Conservation (phyloP, 2,329 filamentous ascomycete genomes). For the Nemania sp. region DNA sequence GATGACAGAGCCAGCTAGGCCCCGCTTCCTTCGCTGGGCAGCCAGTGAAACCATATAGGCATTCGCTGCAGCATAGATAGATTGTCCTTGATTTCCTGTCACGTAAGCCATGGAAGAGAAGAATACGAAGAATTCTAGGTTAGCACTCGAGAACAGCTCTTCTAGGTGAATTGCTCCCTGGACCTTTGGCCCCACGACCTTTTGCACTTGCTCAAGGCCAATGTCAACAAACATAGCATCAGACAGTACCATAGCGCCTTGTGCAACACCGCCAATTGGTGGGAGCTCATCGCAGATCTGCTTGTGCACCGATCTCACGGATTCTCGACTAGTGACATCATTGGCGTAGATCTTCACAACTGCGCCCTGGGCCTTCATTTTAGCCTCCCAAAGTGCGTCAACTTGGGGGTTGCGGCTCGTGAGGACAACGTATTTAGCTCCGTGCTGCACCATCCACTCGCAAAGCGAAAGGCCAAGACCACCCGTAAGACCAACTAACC, state of each 20-base stretch:
- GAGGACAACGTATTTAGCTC: conserved; percentile 44
- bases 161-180: conserved; percentile 41
- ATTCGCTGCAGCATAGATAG: not conserved
- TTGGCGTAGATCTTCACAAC: conserved; percentile 3
- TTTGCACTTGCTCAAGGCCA: conserved; percentile 36
- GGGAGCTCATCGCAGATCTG: conserved; percentile 34
- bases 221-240: conserved; percentile 41
- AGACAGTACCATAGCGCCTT: conserved; percentile 50
- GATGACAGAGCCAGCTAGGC: not conserved
- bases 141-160: conserved; percentile 33
- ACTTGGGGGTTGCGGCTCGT: conserved; percentile 45
- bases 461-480: too few relatives aligned
- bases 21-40: not conserved
- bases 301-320: conserved; percentile 16
- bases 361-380: conserved; percentile 21
- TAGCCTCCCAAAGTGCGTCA: conserved; percentile 33
- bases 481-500: too few relatives aligned
- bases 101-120: conserved; percentile 36
- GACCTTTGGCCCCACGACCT: conserved; percentile 44
- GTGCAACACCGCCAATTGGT: conserved; percentile 45
- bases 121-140: conserved; percentile 33
- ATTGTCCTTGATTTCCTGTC: not conserved
- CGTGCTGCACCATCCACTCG: conserved; percentile 39
- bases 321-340: conserved; percentile 30
- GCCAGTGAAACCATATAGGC: not conserved